A percentile compares a stretch with the other conserved stretches of the same genome.
These are phyloP conservation scores for Strobilomyces echinocephalus DNA, from an alignment of 768 basidiomycete species.

Conservation along the genomic window DNA sequence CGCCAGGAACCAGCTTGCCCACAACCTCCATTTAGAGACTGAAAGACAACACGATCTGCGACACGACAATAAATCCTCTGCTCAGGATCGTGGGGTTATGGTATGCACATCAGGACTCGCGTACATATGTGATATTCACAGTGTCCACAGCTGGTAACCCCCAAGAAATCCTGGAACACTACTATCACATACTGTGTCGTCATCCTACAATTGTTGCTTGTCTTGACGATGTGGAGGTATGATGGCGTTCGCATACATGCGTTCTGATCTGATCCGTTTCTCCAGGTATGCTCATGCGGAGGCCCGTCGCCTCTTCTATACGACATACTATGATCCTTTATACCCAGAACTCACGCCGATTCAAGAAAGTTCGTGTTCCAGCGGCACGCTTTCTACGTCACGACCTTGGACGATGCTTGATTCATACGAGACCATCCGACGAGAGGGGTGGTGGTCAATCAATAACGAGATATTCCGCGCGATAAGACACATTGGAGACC, in stretches of 20 bases:
- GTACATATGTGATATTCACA: conserved; percentile 6
- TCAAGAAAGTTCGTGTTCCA: conserved; percentile 27
- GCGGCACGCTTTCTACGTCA: conserved; percentile 33
- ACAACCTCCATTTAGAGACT: conserved; percentile 39
- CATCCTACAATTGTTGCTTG: conserved; percentile 42
- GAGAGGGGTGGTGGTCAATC: conserved; percentile 39
- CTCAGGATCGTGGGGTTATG: conserved; percentile 34
- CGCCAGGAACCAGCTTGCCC: conserved; percentile 42
- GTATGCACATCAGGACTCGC: conserved; percentile 29
- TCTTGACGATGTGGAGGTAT: conserved; percentile 57
- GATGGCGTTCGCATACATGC: conserved; percentile 12
- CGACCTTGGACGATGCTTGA: conserved; percentile 36
- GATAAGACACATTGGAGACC: conserved; percentile 34
- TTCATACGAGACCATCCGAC: conserved; percentile 35
- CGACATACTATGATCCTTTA: conserved; percentile 75
- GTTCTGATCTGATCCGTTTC: conserved; percentile 7
- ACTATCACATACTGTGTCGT: conserved; percentile 35
- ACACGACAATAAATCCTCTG: conserved; percentile 32
- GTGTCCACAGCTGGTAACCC: conserved; percentile 15
- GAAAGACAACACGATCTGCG: conserved; percentile 33
- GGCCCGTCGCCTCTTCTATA: conserved; percentile 59
- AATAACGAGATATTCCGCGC: conserved; percentile 36
- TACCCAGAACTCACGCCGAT: conserved; percentile 64
- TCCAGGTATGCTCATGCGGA: conserved; percentile 42
- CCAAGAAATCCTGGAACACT: conserved; percentile 22